Percentiles rank a stretch among this genome's conserved stretches.
These are phyloP conservation scores for Sechiopsis laciniata DNA, from an alignment of 306 rosid species.

Conservation along the genomic window DNA sequence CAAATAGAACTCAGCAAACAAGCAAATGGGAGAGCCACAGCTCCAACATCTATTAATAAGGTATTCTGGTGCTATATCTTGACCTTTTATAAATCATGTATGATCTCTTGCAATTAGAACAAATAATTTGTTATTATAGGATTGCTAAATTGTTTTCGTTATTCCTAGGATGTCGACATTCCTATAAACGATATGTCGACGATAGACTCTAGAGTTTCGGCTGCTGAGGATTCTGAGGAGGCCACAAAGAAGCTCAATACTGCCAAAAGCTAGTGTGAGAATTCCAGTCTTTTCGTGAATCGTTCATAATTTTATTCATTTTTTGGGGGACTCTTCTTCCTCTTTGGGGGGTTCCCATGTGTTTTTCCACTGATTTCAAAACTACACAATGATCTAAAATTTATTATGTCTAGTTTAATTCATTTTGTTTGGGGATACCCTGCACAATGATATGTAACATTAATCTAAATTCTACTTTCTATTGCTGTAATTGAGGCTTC, in stretches of 20 bases:
- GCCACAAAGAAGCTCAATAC: constrained; percentile 65
- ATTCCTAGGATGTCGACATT: constrained; percentile 47
- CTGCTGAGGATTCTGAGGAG: constrained; percentile 50
- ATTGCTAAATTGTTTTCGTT: constrained; percentile 26
- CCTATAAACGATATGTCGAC: constrained; percentile 39
- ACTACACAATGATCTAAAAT: background rate
- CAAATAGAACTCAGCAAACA: constrained; percentile 83
- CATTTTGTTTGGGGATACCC: constrained; percentile 2
- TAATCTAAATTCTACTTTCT: constrained; percentile 9
- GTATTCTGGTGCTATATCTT: constrained; percentile 33
- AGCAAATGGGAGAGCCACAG: constrained; percentile 35
- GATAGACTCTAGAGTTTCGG: constrained; percentile 39
- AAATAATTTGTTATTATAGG: background rate
- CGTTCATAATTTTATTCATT: constrained; percentile 32
- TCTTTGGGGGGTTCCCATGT: constrained; percentile 22
- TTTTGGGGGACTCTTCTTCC: constrained; percentile 30
- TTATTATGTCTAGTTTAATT: constrained; percentile 13
- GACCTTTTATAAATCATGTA: too few species aligned
- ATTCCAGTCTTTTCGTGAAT: background rate
- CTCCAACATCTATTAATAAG: constrained; percentile 45
- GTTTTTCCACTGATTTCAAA: constrained; percentile 17
- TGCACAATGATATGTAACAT: constrained; percentile 9
- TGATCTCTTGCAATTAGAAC: too few species aligned
- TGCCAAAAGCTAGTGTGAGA: constrained; percentile 50
- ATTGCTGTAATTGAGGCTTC: constrained; percentile 46